Evolutionary conservation across 164 flowering plant genomes (phyloP).

Genomic region (Pachysandra terminalis): DNA sequence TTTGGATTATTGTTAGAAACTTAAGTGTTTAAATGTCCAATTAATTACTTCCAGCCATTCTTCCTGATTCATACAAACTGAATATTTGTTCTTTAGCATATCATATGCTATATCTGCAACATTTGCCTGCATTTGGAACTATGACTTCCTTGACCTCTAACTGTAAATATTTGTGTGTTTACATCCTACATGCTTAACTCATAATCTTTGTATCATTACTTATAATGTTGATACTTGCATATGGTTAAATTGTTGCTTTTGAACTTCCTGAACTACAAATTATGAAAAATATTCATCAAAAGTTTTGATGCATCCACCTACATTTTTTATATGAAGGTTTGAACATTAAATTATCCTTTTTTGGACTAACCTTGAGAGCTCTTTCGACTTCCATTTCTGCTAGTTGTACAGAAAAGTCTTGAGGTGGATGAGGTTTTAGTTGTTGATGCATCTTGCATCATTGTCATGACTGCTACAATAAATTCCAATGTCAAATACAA

Average conservation of each 20-base stretch:
- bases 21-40: too few species aligned
- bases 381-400: conserved; percentile 16
- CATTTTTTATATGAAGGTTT: neutral
- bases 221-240: neutral
- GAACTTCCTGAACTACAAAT: neutral
- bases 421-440: conserved; percentile 83
- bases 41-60: too few species aligned
- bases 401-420: conserved; percentile 93
- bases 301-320: neutral
- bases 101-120: too few species aligned
- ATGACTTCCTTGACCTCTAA: too few species aligned
- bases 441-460: conserved; percentile 78
- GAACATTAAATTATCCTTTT: neutral
- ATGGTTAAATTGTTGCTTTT: neutral
- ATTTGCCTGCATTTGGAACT: too few species aligned
- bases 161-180: too few species aligned
- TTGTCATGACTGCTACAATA: conserved; percentile 65
- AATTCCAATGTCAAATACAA: conserved; percentile 64
- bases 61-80: too few species aligned
- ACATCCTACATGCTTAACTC: neutral
- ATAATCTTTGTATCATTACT: too few species aligned
- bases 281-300: too few species aligned
- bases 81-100: too few species aligned
- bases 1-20: too few species aligned
- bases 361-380: conserved; percentile 13